Percentiles rank a stretch among this genome's conserved stretches.
Conservation (phyloP, 345 rosid genomes). For the Cardamine chenopodiifolia region DNA sequence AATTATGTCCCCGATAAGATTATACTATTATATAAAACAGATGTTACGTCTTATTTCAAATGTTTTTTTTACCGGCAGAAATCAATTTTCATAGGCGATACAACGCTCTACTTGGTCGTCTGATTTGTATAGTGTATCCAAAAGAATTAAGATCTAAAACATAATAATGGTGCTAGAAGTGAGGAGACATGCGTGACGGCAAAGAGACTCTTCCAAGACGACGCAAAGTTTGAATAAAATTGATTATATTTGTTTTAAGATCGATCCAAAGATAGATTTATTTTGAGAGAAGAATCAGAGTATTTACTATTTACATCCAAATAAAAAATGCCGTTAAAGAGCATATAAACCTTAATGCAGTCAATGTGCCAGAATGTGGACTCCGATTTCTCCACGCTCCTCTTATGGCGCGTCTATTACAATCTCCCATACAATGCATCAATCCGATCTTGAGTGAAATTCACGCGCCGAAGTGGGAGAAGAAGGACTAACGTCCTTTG, state of each 20-base stretch:
- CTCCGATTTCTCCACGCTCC: slow-evolving; percentile 2
- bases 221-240: not conserved
- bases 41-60: no score
- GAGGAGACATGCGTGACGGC: slow-evolving; percentile 39
- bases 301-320: not conserved
- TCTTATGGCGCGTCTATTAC: not conserved
- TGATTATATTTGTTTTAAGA: slow-evolving; percentile 1
- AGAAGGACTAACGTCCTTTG: not conserved
- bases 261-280: not conserved
- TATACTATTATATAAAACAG: no score
- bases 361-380: slow-evolving; percentile 25
- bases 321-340: slow-evolving; percentile 20
- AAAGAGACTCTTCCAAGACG: slow-evolving; percentile 34
- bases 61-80: not conserved
- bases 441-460: not conserved
- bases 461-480: slow-evolving; percentile 17
- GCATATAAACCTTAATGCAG: slow-evolving; percentile 36
- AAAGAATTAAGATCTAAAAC: not conserved
- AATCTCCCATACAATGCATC: not conserved
- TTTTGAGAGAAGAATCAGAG: not conserved
- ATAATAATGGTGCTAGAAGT: slow-evolving; percentile 24
- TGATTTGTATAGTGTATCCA: not conserved
- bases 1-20: no score
- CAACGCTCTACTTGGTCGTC: not conserved
- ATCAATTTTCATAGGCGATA: not conserved